Evolutionary conservation across 2,329 filamentous ascomycete species (phyloP).

Genomic region (Drechslerella dactyloides): DNA sequence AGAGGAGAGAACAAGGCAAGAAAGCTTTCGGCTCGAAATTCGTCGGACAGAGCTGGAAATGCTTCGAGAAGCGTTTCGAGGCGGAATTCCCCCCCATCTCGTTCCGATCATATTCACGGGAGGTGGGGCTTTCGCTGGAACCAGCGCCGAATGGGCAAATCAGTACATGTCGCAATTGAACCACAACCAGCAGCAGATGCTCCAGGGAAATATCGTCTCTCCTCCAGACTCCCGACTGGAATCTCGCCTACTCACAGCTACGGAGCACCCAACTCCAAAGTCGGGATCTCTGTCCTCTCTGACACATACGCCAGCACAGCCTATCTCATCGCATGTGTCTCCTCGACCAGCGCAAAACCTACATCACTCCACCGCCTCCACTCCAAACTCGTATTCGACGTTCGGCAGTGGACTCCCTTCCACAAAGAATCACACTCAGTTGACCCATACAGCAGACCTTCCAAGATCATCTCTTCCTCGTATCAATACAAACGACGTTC

Average conservation of each 20-base stretch:
- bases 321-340: slow-evolving; percentile 53
- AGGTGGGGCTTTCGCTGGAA: slow-evolving; percentile 61
- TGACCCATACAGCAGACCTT: slow-evolving; percentile 55
- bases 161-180: slow-evolving; percentile 62
- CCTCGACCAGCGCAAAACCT: slow-evolving; percentile 38
- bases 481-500: slow-evolving; percentile 64
- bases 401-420: slow-evolving; percentile 53
- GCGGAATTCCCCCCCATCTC: slow-evolving; percentile 63
- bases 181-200: slow-evolving; percentile 59
- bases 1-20: slow-evolving; percentile 64
- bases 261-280: slow-evolving; percentile 53
- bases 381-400: slow-evolving; percentile 57
- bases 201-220: slow-evolving; percentile 54
- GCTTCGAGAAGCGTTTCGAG: slow-evolving; percentile 63
- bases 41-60: slow-evolving; percentile 64
- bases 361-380: slow-evolving; percentile 51
- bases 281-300: slow-evolving; percentile 57
- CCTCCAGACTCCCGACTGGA: slow-evolving; percentile 43
- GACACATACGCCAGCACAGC: slow-evolving; percentile 58
- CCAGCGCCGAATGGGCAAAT: slow-evolving; percentile 63
- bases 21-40: slow-evolving; percentile 62
- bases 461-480: slow-evolving; percentile 62
- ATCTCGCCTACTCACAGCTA: slow-evolving; percentile 36
- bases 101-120: slow-evolving; percentile 65
- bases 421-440: slow-evolving; percentile 56